Percentiles rank a stretch among this genome's conserved stretches.
phyloP scores from a whole-genome alignment of 2,329 filamentous ascomycete genomes.

The Helotiales sp. region DNA sequence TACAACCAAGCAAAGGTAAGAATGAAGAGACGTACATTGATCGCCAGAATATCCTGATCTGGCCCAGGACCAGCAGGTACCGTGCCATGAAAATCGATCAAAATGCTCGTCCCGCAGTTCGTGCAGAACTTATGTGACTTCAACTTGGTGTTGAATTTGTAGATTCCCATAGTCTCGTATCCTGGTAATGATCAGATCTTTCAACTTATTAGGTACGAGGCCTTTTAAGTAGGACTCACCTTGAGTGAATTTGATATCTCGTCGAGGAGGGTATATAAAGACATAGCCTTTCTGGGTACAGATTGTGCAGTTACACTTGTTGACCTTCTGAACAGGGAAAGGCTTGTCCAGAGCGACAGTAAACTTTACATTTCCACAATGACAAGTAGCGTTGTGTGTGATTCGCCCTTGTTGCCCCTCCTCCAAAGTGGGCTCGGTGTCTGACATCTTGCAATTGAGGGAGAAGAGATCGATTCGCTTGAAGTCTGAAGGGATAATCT shows the following conservation, averaged over 20 bases:
- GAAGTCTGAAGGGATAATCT: too few relatives aligned
- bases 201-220: not conserved
- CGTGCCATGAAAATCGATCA: slow-evolving; percentile 29
- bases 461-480: too few relatives aligned
- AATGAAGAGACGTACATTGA: slow-evolving; percentile 32
- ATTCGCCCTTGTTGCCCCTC: slow-evolving; percentile 7
- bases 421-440: not conserved
- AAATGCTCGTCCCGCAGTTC: slow-evolving; percentile 31
- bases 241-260: slow-evolving; percentile 25
- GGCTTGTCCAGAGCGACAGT: slow-evolving; percentile 56
- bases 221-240: slow-evolving; percentile 7
- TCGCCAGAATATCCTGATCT: slow-evolving; percentile 31
- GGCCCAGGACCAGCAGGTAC: slow-evolving; percentile 24
- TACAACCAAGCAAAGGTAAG: not conserved
- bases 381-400: slow-evolving; percentile 60
- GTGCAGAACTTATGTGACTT: slow-evolving; percentile 35
- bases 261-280: slow-evolving; percentile 41
- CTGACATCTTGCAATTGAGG: slow-evolving; percentile 1
- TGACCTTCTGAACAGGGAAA: slow-evolving; percentile 53
- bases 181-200: slow-evolving; percentile 13
- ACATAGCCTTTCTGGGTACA: slow-evolving; percentile 58
- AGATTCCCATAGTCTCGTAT: slow-evolving; percentile 15
- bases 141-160: slow-evolving; percentile 24
- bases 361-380: slow-evolving; percentile 58
- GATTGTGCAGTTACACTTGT: slow-evolving; percentile 70